These are phyloP conservation scores for Penicillium paxilli DNA, from an alignment of 495 filamentous ascomycete genomes.

Conservation along the genomic window DNA sequence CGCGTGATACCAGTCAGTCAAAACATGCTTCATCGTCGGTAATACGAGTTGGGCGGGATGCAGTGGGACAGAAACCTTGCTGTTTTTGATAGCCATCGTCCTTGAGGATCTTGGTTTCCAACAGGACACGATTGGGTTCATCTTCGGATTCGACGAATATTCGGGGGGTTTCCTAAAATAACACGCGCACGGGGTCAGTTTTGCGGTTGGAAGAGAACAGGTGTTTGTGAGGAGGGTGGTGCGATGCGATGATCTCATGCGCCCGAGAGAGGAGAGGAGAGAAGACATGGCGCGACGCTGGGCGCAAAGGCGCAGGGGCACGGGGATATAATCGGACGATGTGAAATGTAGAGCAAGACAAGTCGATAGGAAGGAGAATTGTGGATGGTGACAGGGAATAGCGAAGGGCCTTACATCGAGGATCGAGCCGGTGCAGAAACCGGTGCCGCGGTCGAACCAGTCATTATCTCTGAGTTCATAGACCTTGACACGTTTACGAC, in stretches of 20 bases:
- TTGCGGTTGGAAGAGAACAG: neutral
- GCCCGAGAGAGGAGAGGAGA: neutral
- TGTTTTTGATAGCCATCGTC: constrained; percentile 99
- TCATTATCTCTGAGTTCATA: constrained; percentile 98
- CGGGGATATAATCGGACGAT: neutral
- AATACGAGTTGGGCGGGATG: constrained; percentile 6
- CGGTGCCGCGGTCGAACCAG: constrained; percentile 97
- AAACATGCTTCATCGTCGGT: constrained; percentile 6
- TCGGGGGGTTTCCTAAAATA: constrained; percentile 70
- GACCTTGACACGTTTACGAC: constrained; percentile 97
- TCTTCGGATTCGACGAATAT: constrained; percentile 95
- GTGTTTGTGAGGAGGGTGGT: neutral
- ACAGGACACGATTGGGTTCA: constrained; percentile 72
- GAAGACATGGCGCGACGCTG: neutral
- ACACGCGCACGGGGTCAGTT: neutral
- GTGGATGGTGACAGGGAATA: neutral
- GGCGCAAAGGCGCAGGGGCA: neutral
- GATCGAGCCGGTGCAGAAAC: constrained; percentile 84
- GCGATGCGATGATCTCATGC: constrained; percentile 3
- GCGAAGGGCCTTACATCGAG: constrained; percentile 62
- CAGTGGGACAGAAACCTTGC: constrained; percentile 65
- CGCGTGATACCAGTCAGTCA: constrained; percentile 27
- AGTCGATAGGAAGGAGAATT: constrained; percentile 1
- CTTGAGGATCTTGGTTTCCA: constrained; percentile 86
- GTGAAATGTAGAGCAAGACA: neutral